Conservation (phyloP, 176 grass and related monocot genomes). For the Eleusine coracana region DNA sequence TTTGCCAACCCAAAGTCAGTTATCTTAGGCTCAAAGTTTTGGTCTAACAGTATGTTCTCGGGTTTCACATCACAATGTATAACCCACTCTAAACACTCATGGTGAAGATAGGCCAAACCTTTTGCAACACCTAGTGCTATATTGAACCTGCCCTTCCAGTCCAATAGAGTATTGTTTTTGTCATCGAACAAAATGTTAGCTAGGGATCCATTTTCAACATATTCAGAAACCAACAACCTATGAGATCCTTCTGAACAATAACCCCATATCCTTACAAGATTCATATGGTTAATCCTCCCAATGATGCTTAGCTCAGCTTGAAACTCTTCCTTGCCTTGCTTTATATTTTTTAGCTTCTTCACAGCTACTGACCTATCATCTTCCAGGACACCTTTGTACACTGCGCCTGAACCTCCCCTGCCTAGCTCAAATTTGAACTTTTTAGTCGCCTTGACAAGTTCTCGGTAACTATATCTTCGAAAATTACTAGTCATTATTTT, state of each 20-base stretch:
- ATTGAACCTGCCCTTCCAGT: conserved; percentile 49
- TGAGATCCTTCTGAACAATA: conserved; percentile 46
- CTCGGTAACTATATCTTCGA: conserved; percentile 44
- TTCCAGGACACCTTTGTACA: conserved; percentile 46
- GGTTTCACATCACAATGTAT: conserved; percentile 22
- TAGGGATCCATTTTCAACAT: conserved; percentile 48
- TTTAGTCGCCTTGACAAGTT: conserved; percentile 41
- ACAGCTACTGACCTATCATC: conserved; percentile 44
- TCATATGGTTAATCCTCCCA: conserved; percentile 55
- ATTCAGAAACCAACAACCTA: conserved; percentile 50
- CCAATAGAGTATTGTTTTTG: conserved; percentile 20
- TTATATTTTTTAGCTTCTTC: conserved; percentile 44
- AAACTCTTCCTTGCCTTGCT: conserved; percentile 47
- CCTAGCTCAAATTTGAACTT: conserved; percentile 50
- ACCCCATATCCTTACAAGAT: conserved; percentile 54
- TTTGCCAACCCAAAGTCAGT: neutral
- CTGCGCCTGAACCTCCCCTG: conserved; percentile 47
- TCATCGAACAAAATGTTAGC: conserved; percentile 37
- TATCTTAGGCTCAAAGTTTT: neutral
- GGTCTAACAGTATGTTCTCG: neutral
- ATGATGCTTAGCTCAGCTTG: conserved; percentile 53
- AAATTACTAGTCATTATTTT: conserved; percentile 46
- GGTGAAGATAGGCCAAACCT: conserved; percentile 57
- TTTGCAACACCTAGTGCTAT: conserved; percentile 54
- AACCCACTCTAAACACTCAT: conserved; percentile 56